Conservation (phyloP, 2,329 filamentous ascomycete genomes). For the Diaporthe helianthi region DNA sequence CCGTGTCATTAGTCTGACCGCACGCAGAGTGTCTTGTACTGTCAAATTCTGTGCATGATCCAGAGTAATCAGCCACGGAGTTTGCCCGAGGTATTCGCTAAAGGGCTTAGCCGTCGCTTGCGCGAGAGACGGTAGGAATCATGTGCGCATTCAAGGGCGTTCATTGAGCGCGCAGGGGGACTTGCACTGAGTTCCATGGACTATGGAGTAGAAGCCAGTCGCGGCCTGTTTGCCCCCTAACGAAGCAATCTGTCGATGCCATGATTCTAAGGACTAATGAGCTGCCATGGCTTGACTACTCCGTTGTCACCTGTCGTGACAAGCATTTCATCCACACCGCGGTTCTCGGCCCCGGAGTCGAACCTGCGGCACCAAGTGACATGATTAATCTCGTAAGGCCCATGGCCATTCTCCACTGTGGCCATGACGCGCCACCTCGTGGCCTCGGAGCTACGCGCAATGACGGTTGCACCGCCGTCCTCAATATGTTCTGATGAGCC, state of each 20-base stretch:
- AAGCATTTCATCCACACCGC: conserved; percentile 78
- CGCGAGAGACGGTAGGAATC: neutral
- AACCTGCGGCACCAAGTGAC: conserved; percentile 84
- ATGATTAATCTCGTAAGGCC: conserved; percentile 94
- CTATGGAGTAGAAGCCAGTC: neutral
- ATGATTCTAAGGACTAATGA: conserved; percentile 34
- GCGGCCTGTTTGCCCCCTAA: neutral
- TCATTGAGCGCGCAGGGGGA: neutral
- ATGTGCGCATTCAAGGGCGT: neutral
- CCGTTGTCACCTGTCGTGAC: conserved; percentile 94
- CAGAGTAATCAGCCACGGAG: neutral
- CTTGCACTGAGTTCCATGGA: neutral
- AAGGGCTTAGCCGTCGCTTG: neutral
- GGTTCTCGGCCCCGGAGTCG: conserved; percentile 66
- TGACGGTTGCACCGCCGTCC: conserved; percentile 34
- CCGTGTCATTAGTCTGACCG: neutral
- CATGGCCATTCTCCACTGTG: conserved; percentile 77
- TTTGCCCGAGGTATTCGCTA: no score
- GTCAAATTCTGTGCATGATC: neutral
- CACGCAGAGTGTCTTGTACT: no score
- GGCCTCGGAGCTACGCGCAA: conserved; percentile 30
- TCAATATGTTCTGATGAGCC: neutral
- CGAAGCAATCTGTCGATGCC: neutral
- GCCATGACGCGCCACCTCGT: conserved; percentile 76
- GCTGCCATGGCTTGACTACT: conserved; percentile 80